Evolutionary conservation across 2,329 filamentous ascomycete genomes (phyloP), one percentile per base, ranked within the genome.

Genomic region (Xylariaceae sp.): DNA sequence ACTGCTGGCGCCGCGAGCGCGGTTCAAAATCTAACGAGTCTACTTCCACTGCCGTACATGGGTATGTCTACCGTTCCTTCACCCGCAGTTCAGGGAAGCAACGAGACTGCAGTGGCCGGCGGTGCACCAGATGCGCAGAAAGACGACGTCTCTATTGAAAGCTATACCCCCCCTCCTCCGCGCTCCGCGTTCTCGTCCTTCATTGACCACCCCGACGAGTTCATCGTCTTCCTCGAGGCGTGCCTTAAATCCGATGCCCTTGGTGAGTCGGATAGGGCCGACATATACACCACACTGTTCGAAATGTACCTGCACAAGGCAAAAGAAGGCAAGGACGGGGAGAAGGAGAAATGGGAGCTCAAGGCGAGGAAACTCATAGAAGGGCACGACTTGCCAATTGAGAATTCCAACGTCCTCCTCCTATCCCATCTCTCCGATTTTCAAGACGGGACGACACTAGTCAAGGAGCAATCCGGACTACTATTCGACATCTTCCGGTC

Each of bases 231-330:
- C 58, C 71, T 98, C 0, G 90, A 98, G 63, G 88, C 88, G 4
- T 89, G 90, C 44, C 75, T 94, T 4, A 69, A 81, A 34, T 82
- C 88, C 41, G 70, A 80, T 14, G 73, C 76, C 15, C 63, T 94
- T n/a, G 79, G 78, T 14, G 72, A 85, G 24, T 74, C 79, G 7
- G 85, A 96, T 57, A 85, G 81, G 47, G 76, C 83, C 2, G 94
- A 98, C 60, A 72, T 98, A 12, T 92, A 92, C 56, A 97, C 90
- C 0, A 96, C 94, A 0, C 63, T 98, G 11, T 97, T 98, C 57
- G 94, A 98, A 62, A 97, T 98, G 85, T 98, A 97, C 57, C 70
- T 98, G 7, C 85, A 94, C 61, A 92, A 88, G 53, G 85, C 90
- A 15, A 84, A 81, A 43, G 78, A 82, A 41, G 83, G 83, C 55